phyloP scores from a whole-genome alignment of 768 basidiomycete species.

The Suillus sp. region DNA sequence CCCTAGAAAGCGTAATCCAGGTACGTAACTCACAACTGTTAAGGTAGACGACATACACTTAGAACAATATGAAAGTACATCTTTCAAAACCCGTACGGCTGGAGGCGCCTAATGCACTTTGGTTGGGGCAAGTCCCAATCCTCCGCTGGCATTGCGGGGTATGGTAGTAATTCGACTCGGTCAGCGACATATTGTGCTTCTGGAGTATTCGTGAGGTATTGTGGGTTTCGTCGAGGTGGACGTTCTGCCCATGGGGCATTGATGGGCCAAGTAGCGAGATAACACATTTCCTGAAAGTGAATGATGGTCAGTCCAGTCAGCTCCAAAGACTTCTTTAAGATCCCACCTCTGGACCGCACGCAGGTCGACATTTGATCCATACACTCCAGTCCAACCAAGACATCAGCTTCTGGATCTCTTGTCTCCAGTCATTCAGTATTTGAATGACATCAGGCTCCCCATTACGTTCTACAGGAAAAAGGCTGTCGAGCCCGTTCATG shows the following conservation, averaged over 20 bases:
- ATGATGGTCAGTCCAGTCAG: background rate
- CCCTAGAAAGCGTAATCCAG: background rate
- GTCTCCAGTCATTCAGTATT: conserved; percentile 16
- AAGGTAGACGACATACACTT: too few species aligned
- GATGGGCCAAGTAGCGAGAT: conserved; percentile 27
- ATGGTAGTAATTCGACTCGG: background rate
- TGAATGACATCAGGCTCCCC: background rate
- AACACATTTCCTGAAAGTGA: conserved; percentile 28
- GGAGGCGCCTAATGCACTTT: conserved; percentile 19
- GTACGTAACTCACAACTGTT: background rate
- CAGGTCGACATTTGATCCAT: conserved; percentile 24
- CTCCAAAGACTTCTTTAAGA: background rate
- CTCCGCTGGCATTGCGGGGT: background rate
- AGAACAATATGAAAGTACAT: background rate
- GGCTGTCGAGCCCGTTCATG: conserved; percentile 9
- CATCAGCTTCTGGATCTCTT: conserved; percentile 19
- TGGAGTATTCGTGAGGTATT: background rate
- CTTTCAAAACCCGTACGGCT: conserved; percentile 13
- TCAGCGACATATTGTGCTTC: background rate
- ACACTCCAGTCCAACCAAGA: conserved; percentile 27
- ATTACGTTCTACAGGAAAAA: background rate
- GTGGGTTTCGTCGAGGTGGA: background rate
- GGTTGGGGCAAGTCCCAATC: conserved; percentile 29
- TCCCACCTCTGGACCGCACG: conserved; percentile 17
- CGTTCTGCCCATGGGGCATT: conserved; percentile 1